Evolutionary conservation across 1,284 basidiomycete species (phyloP), one percentile per base, ranked within the genome.

Genomic region (Vanrija sp.): DNA sequence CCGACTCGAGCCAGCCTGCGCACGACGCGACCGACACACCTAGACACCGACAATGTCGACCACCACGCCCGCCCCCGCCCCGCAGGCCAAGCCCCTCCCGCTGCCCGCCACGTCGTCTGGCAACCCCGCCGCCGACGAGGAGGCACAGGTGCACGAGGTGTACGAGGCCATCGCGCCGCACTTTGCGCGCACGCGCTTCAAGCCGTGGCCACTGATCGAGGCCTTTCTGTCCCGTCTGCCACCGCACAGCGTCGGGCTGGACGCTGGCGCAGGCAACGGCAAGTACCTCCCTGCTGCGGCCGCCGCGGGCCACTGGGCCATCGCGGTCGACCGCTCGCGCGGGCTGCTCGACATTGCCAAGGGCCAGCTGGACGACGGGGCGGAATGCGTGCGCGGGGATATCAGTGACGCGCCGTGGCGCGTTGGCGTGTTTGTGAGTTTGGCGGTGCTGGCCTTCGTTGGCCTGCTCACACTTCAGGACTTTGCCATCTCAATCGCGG

Each of bases 201-300:
- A 97, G 87, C 93, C 93, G 57, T 99, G 95, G 95, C 95, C 95
- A 0, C 84, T 98, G 58, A 90, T 98, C 46, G 82, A 87, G 10
- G 73, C 78, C 18, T 99, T 98, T 72, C 81, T 98, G 38, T 79
- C 82, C 6, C 82, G 81, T 16, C 72, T 98, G 2, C 85, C 89
- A 3, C 76, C 84, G 8, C 87, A 91, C 21, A 88, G 85, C 72
- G 76, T 98, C 21, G 95, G 96, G 6, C 83, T 97, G 15, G 96
- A 99, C 74, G 86, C 91, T 12, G 96, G 96, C 8, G 94, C 92
- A 18, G 96, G 96, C 0, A 99, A 99, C 65, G 96, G 96, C 45
- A 98, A 98, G 81, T 98, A 98, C 74, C 83, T 98, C 1, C 85
- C 86, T 3, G 77, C 89, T 25, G 58, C 68, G 9, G 53, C 60